Evolutionary conservation across 2,329 filamentous ascomycete species (phyloP), one percentile per base, ranked within the genome.

Genomic region (Chrysoporthe austroafricana): DNA sequence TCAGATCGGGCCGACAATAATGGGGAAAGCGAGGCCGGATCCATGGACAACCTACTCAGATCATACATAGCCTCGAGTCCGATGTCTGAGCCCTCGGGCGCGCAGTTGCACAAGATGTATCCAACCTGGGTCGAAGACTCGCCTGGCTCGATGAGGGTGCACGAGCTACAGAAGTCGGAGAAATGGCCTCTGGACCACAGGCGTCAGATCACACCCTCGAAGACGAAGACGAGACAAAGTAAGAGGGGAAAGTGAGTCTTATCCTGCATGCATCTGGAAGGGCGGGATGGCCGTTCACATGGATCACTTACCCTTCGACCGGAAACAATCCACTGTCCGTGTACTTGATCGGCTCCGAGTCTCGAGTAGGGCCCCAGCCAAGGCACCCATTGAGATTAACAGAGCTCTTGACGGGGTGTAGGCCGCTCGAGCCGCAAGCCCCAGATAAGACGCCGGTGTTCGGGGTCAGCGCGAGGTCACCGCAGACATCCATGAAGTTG

Each of bases 351-450:
- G 42, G 11, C n/a, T 43, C 46, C 8, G 43, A 3, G 36, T 26
- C 34, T 11, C 14, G 21, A 44, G 21, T 9, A 56, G 64, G 39
- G 11, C 64, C 56, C 67, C 64, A 67, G 9, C 34, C 67, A 34
- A 69, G 48, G 52, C 67, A 69, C 11, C 44, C 54, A 36, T 58
- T 56, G 34, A 69, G 67, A 26, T 66, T 54, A 16, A 67, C 63
- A 14, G 58, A 14, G 13, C 39, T 46, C 5, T 46, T 11, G n/a
- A 61, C 16, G 18, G 11, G 42, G 1, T 13, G 16, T 3, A n/a
- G 11, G 11, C 34, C 42, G 16, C 18, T 26, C 18, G 32, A 16
- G 1, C 44, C n/a, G 18, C 67, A 67, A 36, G 26, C n/a, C 21
- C 60, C 67, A 52, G 46, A 64, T 7, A 69, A 21, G 11, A 66